These are phyloP conservation scores for Backusella westeae DNA, from an alignment of 192 early-diverging fungal species.

Conservation along the genomic window DNA sequence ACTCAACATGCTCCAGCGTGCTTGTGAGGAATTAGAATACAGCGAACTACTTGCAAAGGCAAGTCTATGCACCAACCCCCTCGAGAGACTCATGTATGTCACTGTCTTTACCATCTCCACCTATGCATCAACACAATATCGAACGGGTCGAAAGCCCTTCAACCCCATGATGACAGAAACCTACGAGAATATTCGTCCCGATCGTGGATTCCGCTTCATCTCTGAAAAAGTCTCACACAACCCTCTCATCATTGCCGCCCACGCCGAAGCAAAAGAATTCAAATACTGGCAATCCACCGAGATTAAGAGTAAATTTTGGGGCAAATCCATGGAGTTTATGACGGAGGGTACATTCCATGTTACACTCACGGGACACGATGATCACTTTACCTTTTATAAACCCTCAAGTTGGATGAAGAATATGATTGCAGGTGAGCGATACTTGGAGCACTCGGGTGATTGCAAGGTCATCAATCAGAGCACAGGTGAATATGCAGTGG, in stretches of 20 bases:
- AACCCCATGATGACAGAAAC: constrained; percentile 98
- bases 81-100: constrained; percentile 79
- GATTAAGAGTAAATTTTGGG: constrained; percentile 98
- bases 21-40: constrained; percentile 96
- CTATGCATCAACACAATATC: constrained; percentile 81
- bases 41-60: constrained; percentile 80
- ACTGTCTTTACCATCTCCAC: constrained; percentile 85
- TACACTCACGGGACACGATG: constrained; percentile 61
- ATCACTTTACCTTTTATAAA: constrained; percentile 88
- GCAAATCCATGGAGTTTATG: constrained; percentile 87
- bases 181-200: constrained; percentile 85
- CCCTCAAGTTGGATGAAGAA: constrained; percentile 93
- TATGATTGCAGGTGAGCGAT: constrained; percentile 80
- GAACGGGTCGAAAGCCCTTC: constrained; percentile 90
- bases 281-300: constrained; percentile 86
- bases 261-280: constrained; percentile 80
- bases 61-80: constrained; percentile 52
- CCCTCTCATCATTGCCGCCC: constrained; percentile 89
- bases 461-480: constrained; percentile 75
- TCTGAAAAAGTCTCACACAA: constrained; percentile 97
- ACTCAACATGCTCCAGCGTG: constrained; percentile 86
- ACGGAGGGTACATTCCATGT: constrained; percentile 86
- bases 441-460: constrained; percentile 92
- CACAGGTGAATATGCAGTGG: constrained; percentile 67
- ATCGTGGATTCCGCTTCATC: constrained; percentile 87